phyloP scores from a whole-genome alignment of 768 basidiomycete species.

The Cubamyces sp. region DNA sequence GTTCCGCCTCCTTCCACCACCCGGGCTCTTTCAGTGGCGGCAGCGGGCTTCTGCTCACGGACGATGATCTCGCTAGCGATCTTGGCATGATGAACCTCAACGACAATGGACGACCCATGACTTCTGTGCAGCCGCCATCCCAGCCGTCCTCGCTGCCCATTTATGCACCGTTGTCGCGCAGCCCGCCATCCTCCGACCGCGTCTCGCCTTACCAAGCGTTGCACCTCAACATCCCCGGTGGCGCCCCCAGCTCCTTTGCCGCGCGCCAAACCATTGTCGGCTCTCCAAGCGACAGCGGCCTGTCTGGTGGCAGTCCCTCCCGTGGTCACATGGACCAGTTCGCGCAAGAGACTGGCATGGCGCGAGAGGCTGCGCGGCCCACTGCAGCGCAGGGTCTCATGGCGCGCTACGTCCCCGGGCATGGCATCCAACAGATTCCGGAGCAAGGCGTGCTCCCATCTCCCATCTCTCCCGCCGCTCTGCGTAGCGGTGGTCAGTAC shows the following conservation, averaged over 20 bases:
- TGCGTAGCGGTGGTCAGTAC: conserved; percentile 23
- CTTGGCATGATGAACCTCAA: conserved; percentile 66
- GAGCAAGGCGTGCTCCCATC: conserved; percentile 45
- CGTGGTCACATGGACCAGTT: conserved; percentile 50
- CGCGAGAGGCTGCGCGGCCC: conserved; percentile 35
- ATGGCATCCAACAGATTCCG: conserved; percentile 63
- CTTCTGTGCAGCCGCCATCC: conserved; percentile 58
- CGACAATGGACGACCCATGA: conserved; percentile 25
- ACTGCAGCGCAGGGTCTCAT: conserved; percentile 43
- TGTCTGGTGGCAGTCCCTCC: conserved; percentile 55
- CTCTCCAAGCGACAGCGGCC: conserved; percentile 66
- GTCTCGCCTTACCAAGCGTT: conserved; percentile 62
- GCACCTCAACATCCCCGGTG: conserved; percentile 58
- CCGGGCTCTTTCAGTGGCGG: conserved; percentile 46
- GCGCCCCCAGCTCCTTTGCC: conserved; percentile 41
- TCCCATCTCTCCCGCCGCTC: conserved; percentile 57
- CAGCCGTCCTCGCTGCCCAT: conserved; percentile 80
- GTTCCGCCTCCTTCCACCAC: conserved; percentile 37
- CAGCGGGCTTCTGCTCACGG: conserved; percentile 68
- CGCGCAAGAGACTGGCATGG: conserved; percentile 38
- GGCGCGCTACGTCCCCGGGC: conserved; percentile 66
- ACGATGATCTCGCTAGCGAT: conserved; percentile 80
- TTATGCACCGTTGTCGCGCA: conserved; percentile 69
- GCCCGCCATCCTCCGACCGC: conserved; percentile 54
- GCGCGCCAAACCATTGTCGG: conserved; percentile 56